A percentile compares a stretch with the other conserved stretches of the same genome.
Evolutionary conservation across 768 basidiomycete species (phyloP).

Genomic region (Leccinum pellstonianum): DNA sequence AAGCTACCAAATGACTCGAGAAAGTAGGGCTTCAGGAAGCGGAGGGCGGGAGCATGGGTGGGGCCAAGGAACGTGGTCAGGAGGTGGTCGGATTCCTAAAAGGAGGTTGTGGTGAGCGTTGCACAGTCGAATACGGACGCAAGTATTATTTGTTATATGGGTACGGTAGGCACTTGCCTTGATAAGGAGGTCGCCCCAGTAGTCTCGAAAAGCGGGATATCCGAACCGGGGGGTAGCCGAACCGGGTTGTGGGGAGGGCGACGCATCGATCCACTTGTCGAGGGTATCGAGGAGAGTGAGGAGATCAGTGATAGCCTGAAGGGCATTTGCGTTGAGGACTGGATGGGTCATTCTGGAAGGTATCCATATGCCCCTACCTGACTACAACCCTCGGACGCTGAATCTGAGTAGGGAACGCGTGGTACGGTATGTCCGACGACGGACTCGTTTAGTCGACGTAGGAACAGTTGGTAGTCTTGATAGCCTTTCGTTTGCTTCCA

Average conservation of each 20-base stretch:
- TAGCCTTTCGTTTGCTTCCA: slow-evolving; percentile 77
- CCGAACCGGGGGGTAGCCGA: slow-evolving; percentile 76
- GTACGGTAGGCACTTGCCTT: slow-evolving; percentile 47
- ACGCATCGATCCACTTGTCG: slow-evolving; percentile 74
- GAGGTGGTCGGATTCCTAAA: slow-evolving; percentile 54
- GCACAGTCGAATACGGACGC: background rate
- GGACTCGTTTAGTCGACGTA: slow-evolving; percentile 73
- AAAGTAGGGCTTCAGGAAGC: slow-evolving; percentile 76
- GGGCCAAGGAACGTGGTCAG: slow-evolving; percentile 49
- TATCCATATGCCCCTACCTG: no score
- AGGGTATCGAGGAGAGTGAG: slow-evolving; percentile 64
- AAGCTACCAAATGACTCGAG: slow-evolving; percentile 87
- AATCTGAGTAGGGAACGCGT: no score
- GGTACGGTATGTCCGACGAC: no score
- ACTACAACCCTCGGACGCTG: no score
- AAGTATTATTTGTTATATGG: background rate
- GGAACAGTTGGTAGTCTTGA: slow-evolving; percentile 69
- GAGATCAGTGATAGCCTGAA: slow-evolving; percentile 47
- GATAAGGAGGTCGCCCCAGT: slow-evolving; percentile 76
- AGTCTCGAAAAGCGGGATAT: slow-evolving; percentile 81
- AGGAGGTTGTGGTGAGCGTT: background rate
- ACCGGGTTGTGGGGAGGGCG: slow-evolving; percentile 63
- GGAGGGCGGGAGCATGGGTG: slow-evolving; percentile 44
- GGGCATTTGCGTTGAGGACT: background rate
- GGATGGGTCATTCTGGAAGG: no score